Conservation (phyloP, 1,284 basidiomycete species). For the Cryptococcus jaspeensis region DNA sequence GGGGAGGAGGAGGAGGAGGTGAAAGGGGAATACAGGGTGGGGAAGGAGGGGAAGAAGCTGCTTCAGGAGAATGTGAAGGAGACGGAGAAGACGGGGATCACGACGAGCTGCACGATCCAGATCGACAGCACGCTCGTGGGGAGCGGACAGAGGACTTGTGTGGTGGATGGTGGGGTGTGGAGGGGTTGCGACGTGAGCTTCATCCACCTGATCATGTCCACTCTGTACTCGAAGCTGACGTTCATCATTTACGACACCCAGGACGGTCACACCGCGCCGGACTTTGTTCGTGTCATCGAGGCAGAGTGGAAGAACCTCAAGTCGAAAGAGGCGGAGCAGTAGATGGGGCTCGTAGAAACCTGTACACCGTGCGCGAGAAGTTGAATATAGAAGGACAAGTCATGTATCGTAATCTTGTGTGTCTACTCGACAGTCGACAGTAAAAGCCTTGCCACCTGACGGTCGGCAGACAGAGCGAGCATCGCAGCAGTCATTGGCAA, state of each 20-base stretch:
- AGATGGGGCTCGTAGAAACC: background rate
- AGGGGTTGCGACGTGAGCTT: constrained; percentile 73
- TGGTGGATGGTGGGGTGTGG: constrained; percentile 71
- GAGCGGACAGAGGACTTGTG: constrained; percentile 61
- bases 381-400: background rate
- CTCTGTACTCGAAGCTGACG: background rate
- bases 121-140: constrained; percentile 56
- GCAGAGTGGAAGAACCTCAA: constrained; percentile 57
- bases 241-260: too few relatives aligned
- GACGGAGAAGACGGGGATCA: constrained; percentile 60
- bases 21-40: constrained; percentile 59
- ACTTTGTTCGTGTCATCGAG: constrained; percentile 77
- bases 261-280: constrained; percentile 69
- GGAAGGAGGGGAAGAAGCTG: constrained; percentile 48
- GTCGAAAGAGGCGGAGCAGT: background rate
- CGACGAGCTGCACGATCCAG: constrained; percentile 79
- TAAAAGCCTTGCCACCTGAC: too few relatives aligned
- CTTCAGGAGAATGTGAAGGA: constrained; percentile 61
- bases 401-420: too few relatives aligned
- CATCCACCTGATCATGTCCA: constrained; percentile 1
- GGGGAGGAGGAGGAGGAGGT: constrained; percentile 9
- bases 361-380: background rate
- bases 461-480: too few relatives aligned
- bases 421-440: too few relatives aligned
- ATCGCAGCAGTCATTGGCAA: too few relatives aligned